Conservation (phyloP, 805 yeast genomes). For the Candida glaebosa region DNA sequence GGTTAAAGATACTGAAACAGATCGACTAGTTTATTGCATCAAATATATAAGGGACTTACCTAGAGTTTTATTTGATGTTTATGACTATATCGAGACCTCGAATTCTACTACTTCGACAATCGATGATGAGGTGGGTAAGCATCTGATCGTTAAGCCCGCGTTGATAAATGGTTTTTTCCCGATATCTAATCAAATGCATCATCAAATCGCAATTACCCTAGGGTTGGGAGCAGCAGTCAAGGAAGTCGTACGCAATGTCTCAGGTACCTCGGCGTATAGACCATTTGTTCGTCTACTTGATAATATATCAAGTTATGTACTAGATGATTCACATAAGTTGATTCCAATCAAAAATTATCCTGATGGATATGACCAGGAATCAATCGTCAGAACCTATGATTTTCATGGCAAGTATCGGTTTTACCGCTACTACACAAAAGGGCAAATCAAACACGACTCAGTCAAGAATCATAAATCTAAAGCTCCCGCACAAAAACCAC, state of each 20-base stretch:
- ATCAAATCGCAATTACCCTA: constrained; percentile 39
- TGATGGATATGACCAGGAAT: constrained; percentile 24
- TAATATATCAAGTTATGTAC: constrained; percentile 37
- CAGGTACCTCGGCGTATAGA: constrained; percentile 54
- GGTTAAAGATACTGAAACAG: constrained; percentile 36
- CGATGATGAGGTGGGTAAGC: constrained; percentile 22
- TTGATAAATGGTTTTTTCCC: constrained; percentile 57
- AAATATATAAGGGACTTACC: constrained; percentile 46
- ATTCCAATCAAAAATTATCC: constrained; percentile 22
- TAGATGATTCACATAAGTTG: constrained; percentile 22
- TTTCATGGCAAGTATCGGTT: constrained; percentile 72
- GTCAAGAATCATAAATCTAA: constrained; percentile 4
- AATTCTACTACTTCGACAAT: constrained; percentile 17
- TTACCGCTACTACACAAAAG: constrained; percentile 49
- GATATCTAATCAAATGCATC: constrained; percentile 58
- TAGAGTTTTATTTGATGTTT: constrained; percentile 40
- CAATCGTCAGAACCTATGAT: constrained; percentile 61
- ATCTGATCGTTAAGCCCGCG: constrained; percentile 22
- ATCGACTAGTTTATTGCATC: constrained; percentile 32
- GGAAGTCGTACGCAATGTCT: constrained; percentile 45
- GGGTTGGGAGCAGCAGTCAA: constrained; percentile 57
- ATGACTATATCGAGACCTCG: constrained; percentile 31
- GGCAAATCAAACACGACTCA: constrained; percentile 9
- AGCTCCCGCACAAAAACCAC: background rate
- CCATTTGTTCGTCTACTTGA: constrained; percentile 53